Percentiles rank a stretch among this genome's conserved stretches.
phyloP scores from a whole-genome alignment of 768 basidiomycete species.

The Rhodotorula graminis region DNA sequence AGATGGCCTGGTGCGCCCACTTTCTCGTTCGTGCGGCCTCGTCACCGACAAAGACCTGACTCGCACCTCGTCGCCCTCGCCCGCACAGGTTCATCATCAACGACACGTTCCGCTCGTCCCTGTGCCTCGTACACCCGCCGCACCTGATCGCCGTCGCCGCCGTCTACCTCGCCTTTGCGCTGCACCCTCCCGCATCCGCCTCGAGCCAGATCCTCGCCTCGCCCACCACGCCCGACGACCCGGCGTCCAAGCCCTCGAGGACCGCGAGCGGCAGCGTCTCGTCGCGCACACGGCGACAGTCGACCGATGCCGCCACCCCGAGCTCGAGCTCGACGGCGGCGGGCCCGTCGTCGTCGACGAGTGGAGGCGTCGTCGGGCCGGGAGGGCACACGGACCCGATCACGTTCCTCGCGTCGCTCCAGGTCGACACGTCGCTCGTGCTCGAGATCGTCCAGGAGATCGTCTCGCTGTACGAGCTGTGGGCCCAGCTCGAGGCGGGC shows the following conservation, averaged over 20 bases:
- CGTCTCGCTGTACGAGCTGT: constrained; percentile 77
- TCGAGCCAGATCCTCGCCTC: constrained; percentile 16
- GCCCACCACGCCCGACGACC: neutral
- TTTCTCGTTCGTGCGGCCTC: constrained; percentile 1
- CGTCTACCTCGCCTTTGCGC: constrained; percentile 77
- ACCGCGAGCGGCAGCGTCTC: neutral
- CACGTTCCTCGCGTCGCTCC: constrained; percentile 75
- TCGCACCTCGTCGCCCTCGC: neutral
- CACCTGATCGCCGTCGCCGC: constrained; percentile 89
- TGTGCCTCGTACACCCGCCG: constrained; percentile 91
- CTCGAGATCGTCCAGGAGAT: constrained; percentile 87
- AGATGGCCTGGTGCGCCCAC: constrained; percentile 91
- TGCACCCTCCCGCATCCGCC: constrained; percentile 53
- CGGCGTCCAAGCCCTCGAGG: neutral
- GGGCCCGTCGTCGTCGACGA: neutral
- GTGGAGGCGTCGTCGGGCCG: neutral
- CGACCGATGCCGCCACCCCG: neutral
- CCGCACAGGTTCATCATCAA: constrained; percentile 82
- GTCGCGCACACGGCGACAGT: neutral
- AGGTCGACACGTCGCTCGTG: constrained; percentile 70
- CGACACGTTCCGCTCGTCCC: constrained; percentile 87
- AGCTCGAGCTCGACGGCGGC: neutral
- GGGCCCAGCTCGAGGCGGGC: constrained; percentile 59
- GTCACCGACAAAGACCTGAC: neutral
- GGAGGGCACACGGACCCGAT: constrained; percentile 61